Conservation (phyloP, 2,329 filamentous ascomycete species). For the Trichoderma atroviride region DNA sequence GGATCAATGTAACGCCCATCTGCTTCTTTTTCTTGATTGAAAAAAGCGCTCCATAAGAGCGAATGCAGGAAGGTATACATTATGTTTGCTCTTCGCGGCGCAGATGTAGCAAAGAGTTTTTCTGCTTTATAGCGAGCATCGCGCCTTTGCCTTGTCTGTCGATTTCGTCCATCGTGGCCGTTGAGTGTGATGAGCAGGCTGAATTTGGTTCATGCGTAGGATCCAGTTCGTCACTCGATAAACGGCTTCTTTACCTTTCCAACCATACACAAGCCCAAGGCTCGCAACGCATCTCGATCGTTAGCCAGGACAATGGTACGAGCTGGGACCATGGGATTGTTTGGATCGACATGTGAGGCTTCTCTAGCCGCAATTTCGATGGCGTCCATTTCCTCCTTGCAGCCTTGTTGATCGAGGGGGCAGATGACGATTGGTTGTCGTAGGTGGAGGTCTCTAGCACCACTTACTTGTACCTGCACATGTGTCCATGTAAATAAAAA, state of each 20-base stretch:
- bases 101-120: neutral
- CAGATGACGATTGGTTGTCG: slow-evolving; percentile 95
- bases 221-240: slow-evolving; percentile 54
- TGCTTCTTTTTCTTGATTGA: neutral
- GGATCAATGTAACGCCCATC: neutral
- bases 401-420: slow-evolving; percentile 90
- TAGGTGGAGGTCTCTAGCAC: slow-evolving; percentile 83
- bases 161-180: neutral
- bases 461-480: slow-evolving; percentile 79
- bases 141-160: neutral
- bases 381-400: slow-evolving; percentile 98
- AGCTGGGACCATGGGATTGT: slow-evolving; percentile 90
- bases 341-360: slow-evolving; percentile 81
- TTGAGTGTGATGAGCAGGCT: neutral
- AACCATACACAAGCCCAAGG: slow-evolving; percentile 65
- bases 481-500: slow-evolving; percentile 29
- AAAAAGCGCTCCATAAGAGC: neutral
- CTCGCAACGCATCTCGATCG: slow-evolving; percentile 66
- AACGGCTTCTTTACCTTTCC: slow-evolving; percentile 67
- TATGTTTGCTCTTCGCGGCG: neutral
- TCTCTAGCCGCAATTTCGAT: slow-evolving; percentile 96
- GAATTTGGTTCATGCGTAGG: neutral
- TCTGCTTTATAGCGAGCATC: neutral
- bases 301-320: slow-evolving; percentile 77
- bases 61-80: neutral